Evolutionary conservation across 345 rosid species (phyloP).

Genomic region (Barbarea vulgaris): DNA sequence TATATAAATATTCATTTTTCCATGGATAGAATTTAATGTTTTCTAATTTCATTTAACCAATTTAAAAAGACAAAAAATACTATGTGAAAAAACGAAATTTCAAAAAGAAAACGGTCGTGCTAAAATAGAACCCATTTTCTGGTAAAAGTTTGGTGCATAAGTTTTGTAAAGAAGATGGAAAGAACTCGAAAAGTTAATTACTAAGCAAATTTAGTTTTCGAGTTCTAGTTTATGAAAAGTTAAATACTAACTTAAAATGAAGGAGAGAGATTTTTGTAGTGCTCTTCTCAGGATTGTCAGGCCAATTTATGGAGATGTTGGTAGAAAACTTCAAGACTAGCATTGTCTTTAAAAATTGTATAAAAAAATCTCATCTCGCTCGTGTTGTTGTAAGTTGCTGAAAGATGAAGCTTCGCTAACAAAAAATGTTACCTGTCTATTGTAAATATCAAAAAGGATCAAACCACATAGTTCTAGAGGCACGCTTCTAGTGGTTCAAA

Average conservation of each 20-base stretch:
- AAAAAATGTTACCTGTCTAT: background rate
- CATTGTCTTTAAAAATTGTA: no score
- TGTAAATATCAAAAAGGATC: background rate
- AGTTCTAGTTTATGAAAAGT: no score
- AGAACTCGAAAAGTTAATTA: background rate
- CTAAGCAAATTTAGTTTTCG: no score
- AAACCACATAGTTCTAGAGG: background rate
- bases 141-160: background rate
- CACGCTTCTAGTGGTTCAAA: background rate
- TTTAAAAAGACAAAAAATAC: background rate
- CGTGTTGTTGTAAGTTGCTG: no score
- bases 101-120: background rate
- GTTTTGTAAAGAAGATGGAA: background rate
- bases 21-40: background rate
- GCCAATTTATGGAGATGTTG: no score
- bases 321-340: no score
- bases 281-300: no score
- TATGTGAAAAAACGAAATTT: background rate
- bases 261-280: no score
- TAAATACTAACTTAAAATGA: no score
- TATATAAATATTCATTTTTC: background rate
- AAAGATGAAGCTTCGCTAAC: background rate
- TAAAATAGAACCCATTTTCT: background rate
- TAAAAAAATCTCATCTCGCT: no score
- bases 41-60: background rate